Evolutionary conservation across 352 stramenopile species (phyloP).

Genomic region (Thalassiosira hispida): DNA sequence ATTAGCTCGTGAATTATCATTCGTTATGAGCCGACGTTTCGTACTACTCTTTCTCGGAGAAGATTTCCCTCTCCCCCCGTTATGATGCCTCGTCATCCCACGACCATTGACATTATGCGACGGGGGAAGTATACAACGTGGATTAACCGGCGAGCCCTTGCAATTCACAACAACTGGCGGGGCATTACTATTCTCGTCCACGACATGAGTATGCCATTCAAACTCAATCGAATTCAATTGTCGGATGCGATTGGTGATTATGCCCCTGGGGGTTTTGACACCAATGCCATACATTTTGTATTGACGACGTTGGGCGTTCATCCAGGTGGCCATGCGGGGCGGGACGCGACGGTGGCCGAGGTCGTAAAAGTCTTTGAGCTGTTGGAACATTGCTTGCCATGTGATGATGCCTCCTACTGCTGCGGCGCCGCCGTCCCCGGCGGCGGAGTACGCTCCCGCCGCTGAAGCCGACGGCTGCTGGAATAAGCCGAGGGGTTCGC

Average conservation of each 20-base stretch:
- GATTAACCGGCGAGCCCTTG: not conserved
- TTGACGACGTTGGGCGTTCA: constrained; percentile 32
- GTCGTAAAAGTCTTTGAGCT: constrained; percentile 40
- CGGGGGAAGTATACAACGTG: constrained; percentile 6
- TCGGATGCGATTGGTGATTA: constrained; percentile 33
- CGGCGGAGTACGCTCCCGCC: not conserved
- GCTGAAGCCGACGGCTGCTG: not conserved
- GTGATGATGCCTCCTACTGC: not conserved
- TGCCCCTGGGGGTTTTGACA: constrained; percentile 16
- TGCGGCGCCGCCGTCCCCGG: not conserved
- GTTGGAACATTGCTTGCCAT: constrained; percentile 44
- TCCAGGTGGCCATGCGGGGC: constrained; percentile 27
- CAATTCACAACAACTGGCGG: not conserved
- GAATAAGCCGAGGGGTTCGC: too few relatives aligned
- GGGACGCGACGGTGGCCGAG: constrained; percentile 19
- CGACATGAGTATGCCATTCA: constrained; percentile 22
- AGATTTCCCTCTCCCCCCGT: too few relatives aligned
- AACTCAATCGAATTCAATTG: constrained; percentile 42
- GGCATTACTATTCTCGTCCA: not conserved
- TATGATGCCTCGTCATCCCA: not conserved
- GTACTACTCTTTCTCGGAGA: not conserved
- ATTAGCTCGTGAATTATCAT: not conserved
- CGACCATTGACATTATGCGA: not conserved
- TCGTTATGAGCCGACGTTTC: not conserved
- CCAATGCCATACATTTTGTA: constrained; percentile 44